Conservation (phyloP, 371 early-diverging fungal species). For the Mortierella sp. region DNA sequence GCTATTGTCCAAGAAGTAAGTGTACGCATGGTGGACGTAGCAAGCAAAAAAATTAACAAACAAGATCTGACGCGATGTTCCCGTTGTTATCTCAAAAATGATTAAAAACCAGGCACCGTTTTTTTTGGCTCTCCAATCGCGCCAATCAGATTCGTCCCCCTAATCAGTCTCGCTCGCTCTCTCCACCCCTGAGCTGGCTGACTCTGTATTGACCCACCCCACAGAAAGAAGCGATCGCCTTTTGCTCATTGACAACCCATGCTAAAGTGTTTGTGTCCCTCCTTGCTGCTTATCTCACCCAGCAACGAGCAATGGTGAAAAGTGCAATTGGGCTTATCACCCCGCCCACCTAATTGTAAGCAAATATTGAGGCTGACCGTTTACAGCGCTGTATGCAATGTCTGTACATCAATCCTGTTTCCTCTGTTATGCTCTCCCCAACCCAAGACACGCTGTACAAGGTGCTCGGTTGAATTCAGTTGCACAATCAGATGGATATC, state of each 20-base stretch:
- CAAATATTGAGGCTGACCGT: not conserved
- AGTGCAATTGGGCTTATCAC: constrained; percentile 11
- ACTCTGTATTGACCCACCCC: not conserved
- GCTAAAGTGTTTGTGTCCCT: constrained; percentile 4
- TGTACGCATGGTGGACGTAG: no score
- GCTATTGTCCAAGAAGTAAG: no score
- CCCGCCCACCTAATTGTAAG: no score
- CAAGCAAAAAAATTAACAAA: not conserved
- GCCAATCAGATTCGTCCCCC: constrained; percentile 50
- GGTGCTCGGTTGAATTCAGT: not conserved
- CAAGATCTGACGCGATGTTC: not conserved
- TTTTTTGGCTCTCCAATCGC: constrained; percentile 30
- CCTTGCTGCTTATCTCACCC: constrained; percentile 7
- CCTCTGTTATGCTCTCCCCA: not conserved
- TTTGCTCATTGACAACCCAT: not conserved
- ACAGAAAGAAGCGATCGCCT: constrained; percentile 6
- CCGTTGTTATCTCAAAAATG: not conserved
- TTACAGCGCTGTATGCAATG: not conserved
- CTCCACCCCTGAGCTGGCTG: not conserved
- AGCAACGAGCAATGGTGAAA: no score
- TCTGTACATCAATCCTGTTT: no score
- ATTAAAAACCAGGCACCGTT: not conserved
- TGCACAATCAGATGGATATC: constrained; percentile 2
- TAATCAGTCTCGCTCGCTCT: constrained; percentile 32
- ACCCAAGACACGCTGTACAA: not conserved